Evolutionary conservation across 2,329 filamentous ascomycete genomes (phyloP), one percentile per base, ranked within the genome.

Genomic region (Podosphaera fusca): DNA sequence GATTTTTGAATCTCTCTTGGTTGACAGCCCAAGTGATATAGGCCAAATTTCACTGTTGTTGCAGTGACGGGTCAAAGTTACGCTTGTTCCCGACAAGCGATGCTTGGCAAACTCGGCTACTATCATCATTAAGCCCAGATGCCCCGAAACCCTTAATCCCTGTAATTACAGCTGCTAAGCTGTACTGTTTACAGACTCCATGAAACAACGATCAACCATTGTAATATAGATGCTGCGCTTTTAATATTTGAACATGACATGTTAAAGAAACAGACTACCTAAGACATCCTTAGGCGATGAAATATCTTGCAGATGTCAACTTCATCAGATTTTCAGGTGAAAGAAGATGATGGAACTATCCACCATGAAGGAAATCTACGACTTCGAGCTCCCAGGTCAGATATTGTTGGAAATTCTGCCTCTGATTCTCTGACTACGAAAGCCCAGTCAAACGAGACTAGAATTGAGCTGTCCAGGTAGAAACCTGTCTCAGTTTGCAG

Each of bases 341-440:
- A 64, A 52, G 63, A 59, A 3, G 60, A 65, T 6, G 35, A 10
- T 58, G 61, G 60, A 14, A 52, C 61, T 14, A 47, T 51, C 4
- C 46, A 60, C 46, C 63, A 67, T 62, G 63, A 66, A 35, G 59
- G 66, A 59, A 65, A 66, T n/a, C 61, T 67, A 21, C 64, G 66
- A 50, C 63, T 64, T 53, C 61, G 66, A 55, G 61, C 64, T 38
- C 51, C 63, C 14, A 65, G 65, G 42, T 59, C 63, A 4, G 60
- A 63, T 4, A 56, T 61, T 50, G 63, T 57, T 47, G 61, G 65
- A 52, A 63, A 66, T 34, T 60, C 61, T 33, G 55, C 63, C 2
- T 49, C 63, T 9, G 50, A 59, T 50, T 52, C 58, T 7, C 61
- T 58, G 34, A 35, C 33, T 10, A 55, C 34, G 59, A 56, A 59